Conservation (phyloP, 495 filamentous ascomycete genomes). For the Xylona heveae region DNA sequence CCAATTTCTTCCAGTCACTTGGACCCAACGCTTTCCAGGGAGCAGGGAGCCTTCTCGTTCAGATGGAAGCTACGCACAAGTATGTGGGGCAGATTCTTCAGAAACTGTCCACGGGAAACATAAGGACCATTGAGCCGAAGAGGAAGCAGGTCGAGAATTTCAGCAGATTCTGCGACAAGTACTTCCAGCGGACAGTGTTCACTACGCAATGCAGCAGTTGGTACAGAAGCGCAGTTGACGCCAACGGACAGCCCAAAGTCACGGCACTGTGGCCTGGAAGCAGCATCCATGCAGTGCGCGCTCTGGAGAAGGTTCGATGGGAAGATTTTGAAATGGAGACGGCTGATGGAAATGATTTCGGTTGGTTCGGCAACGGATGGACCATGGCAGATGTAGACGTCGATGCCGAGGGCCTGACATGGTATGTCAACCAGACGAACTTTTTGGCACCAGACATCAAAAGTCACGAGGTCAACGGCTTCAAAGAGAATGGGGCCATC, state of each 20-base stretch:
- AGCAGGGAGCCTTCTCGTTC: not conserved
- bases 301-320: constrained; percentile 20
- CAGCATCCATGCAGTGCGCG: constrained; percentile 28
- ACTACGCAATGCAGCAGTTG: not conserved
- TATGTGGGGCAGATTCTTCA: not conserved
- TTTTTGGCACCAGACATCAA: no score
- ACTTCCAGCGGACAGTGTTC: not conserved
- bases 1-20: constrained; percentile 28
- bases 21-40: constrained; percentile 24
- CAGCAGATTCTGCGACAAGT: not conserved
- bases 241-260: constrained; percentile 18
- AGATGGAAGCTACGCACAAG: not conserved
- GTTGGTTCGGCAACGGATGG: no score
- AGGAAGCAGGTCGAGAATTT: not conserved
- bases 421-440: no score
- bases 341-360: no score
- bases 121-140: not conserved
- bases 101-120: not conserved
- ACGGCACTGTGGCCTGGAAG: constrained; percentile 24
- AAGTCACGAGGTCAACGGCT: no score
- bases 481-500: no score
- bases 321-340: no score
- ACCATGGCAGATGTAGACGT: no score
- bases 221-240: constrained; percentile 24
- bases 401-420: no score